A percentile compares a stretch with the other conserved stretches of the same genome.
phyloP scores from a whole-genome alignment of 306 rosid species.

The Vigna trinervia region DNA sequence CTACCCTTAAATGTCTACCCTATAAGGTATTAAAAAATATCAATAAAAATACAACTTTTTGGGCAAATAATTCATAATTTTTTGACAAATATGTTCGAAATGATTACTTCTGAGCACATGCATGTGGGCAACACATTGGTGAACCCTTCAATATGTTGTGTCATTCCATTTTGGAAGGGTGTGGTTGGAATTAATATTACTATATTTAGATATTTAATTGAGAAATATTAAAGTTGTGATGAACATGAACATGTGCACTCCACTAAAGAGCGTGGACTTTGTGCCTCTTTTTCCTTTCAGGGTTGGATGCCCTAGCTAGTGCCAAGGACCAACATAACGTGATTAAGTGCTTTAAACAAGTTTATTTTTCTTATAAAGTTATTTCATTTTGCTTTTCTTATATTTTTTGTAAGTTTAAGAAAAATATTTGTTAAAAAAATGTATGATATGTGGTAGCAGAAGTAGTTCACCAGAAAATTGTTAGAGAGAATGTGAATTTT shows the following conservation, averaged over 20 bases:
- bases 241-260: conserved; percentile 29
- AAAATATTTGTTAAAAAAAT: too few relatives aligned
- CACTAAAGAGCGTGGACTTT: conserved; percentile 31
- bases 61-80: not conserved
- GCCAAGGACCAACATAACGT: not conserved
- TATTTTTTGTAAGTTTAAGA: too few relatives aligned
- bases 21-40: too few relatives aligned
- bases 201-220: conserved; percentile 16
- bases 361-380: too few relatives aligned
- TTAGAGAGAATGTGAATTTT: too few relatives aligned
- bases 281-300: not conserved
- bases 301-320: not conserved
- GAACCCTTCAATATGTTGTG: conserved; percentile 4
- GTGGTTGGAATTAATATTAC: conserved; percentile 9
- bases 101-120: conserved; percentile 31
- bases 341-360: too few relatives aligned
- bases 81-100: not conserved
- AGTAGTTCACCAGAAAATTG: too few relatives aligned
- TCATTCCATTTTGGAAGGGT: not conserved
- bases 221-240: not conserved
- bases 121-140: conserved; percentile 33
- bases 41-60: not conserved
- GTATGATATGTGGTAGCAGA: too few relatives aligned
- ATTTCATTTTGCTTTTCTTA: too few relatives aligned
- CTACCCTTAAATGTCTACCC: too few relatives aligned